A percentile compares a stretch with the other conserved stretches of the same genome.
phyloP scores from a whole-genome alignment of 257 asterid species.

The Solanum chmielewskii region DNA sequence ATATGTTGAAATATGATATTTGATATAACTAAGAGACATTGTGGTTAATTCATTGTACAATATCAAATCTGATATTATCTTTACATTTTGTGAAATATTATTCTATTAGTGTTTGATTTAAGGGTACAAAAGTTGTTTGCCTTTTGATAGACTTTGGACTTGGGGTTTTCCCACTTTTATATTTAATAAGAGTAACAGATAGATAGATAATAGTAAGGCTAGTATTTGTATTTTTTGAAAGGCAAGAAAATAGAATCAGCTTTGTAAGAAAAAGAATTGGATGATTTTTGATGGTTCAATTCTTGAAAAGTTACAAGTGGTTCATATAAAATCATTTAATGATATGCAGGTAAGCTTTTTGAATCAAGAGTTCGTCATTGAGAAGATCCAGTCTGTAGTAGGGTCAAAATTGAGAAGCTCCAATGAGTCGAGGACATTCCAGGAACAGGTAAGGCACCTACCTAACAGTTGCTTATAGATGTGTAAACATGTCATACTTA shows the following conservation, averaged over 20 bases:
- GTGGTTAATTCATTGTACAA: not conserved
- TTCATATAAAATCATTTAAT: not conserved
- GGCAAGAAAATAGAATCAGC: not conserved
- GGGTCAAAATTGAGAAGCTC: constrained; percentile 79
- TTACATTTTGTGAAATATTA: not conserved
- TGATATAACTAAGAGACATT: not conserved
- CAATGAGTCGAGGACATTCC: constrained; percentile 74
- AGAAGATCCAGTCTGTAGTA: constrained; percentile 71
- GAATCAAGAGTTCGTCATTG: constrained; percentile 78
- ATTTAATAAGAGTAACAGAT: not conserved
- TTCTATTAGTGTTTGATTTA: not conserved
- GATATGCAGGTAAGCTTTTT: constrained; percentile 75
- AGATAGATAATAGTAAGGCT: not conserved
- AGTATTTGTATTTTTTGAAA: not conserved
- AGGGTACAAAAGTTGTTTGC: not conserved
- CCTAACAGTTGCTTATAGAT: not conserved
- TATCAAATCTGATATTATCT: not conserved
- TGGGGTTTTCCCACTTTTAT: not conserved
- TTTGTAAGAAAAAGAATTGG: not conserved
- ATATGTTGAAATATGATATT: not conserved
- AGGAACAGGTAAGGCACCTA: constrained; percentile 64
- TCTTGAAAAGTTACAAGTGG: not conserved
- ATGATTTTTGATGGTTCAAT: not conserved
- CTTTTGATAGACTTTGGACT: not conserved
- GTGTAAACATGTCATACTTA: not conserved